Conservation (phyloP, 179 eudicot genomes). For the Beta corolliflora region DNA sequence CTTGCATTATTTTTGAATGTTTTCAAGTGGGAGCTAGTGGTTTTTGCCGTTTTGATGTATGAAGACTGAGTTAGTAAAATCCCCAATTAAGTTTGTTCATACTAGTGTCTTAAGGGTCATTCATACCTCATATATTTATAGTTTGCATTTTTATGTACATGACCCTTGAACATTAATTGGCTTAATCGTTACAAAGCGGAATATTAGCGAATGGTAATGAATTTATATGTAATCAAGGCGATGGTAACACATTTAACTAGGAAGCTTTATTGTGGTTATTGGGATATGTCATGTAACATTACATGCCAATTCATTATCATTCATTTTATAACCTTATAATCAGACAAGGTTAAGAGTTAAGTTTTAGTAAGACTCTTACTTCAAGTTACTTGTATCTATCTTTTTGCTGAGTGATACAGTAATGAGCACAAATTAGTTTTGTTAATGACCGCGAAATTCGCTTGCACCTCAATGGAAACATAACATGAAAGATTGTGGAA, state of each 20-base stretch:
- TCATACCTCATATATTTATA: neutral
- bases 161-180: neutral
- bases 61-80: neutral
- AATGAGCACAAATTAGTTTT: neutral
- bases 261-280: neutral
- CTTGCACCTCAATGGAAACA: neutral
- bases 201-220: neutral
- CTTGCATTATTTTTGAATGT: neutral
- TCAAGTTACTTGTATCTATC: no score
- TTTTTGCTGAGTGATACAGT: neutral
- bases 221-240: neutral
- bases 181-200: neutral
- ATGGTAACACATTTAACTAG: no score
- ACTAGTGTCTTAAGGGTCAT: neutral
- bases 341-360: neutral
- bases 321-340: neutral
- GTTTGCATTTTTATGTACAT: neutral
- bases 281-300: neutral
- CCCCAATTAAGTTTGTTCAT: neutral
- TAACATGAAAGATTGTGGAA: neutral
- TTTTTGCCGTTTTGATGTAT: neutral
- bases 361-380: neutral
- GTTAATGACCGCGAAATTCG: neutral
- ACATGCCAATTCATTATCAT: neutral
- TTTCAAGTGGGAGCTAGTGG: no score